These are phyloP conservation scores for Ophiostoma sp. DNA, from an alignment of 2,329 filamentous ascomycete genomes.

Conservation along the genomic window DNA sequence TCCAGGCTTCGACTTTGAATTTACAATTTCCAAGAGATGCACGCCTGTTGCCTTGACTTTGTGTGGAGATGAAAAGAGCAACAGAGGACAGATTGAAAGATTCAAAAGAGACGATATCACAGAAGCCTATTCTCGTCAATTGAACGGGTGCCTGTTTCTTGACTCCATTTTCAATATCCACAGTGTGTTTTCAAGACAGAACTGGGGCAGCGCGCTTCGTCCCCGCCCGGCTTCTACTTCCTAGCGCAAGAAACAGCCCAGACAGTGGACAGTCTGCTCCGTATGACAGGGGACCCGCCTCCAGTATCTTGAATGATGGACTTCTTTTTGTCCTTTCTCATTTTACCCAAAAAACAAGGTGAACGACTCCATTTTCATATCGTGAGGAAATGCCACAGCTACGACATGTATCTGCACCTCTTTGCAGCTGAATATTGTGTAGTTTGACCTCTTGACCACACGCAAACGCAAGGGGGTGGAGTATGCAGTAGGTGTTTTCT, in stretches of 20 bases:
- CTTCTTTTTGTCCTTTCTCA: not conserved
- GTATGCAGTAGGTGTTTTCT: not conserved
- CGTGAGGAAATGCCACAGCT: not conserved
- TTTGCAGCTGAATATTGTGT: not conserved
- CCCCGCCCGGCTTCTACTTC: conserved; percentile 17
- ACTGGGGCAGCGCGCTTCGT: conserved; percentile 4
- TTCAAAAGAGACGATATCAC: not conserved
- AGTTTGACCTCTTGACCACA: not conserved
- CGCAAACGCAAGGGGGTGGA: conserved; percentile 10
- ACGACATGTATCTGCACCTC: not conserved
- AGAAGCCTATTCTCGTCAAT: not conserved
- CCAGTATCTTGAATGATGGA: not conserved
- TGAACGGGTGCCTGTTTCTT: not conserved
- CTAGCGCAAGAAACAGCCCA: not conserved
- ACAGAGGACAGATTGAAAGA: not conserved
- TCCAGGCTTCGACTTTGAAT: not conserved
- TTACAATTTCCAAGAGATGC: not conserved
- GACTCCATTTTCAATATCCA: not conserved
- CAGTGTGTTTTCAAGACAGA: not conserved
- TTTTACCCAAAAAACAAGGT: not conserved
- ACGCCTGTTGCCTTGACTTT: not conserved
- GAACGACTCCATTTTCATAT: not conserved
- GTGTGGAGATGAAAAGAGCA: conserved; percentile 11
- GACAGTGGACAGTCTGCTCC: not conserved
- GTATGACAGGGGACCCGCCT: not conserved